Percentiles rank a stretch among this genome's conserved stretches.
Conservation (phyloP, 305 asterid genomes). For the Fraxinus sp. region DNA sequence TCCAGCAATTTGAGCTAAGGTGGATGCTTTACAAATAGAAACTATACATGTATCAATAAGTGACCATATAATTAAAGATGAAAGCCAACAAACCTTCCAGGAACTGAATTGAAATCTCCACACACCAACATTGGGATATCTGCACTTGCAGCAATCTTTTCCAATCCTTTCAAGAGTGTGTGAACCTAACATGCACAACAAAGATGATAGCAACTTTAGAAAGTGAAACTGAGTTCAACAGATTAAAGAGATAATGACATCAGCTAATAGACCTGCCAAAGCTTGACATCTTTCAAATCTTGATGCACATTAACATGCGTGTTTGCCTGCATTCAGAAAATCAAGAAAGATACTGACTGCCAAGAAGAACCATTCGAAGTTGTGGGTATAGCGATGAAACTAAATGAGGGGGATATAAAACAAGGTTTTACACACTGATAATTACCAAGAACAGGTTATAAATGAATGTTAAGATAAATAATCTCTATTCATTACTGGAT, state of each 20-base stretch:
- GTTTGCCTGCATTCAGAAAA: slow-evolving; percentile 71
- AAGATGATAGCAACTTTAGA: slow-evolving; percentile 11
- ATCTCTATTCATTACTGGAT: neutral
- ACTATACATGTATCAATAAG: neutral
- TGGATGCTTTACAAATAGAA: neutral
- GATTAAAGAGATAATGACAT: slow-evolving; percentile 17
- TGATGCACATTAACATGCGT: slow-evolving; percentile 87
- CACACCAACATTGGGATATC: slow-evolving; percentile 96
- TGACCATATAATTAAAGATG: slow-evolving; percentile 3
- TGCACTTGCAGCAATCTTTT: slow-evolving; percentile 93
- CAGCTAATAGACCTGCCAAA: slow-evolving; percentile 81
- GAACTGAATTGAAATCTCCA: slow-evolving; percentile 91
- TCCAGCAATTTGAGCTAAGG: neutral
- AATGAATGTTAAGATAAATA: neutral
- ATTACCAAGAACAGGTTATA: neutral
- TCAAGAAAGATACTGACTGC: slow-evolving; percentile 18
- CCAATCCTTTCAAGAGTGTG: slow-evolving; percentile 54
- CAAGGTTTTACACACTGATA: neutral
- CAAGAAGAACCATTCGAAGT: slow-evolving; percentile 18
- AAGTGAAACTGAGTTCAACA: slow-evolving; percentile 18
- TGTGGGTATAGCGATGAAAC: neutral
- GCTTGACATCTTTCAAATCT: slow-evolving; percentile 91
- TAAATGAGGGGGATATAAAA: neutral
- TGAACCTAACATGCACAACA: slow-evolving; percentile 56
- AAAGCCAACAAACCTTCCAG: slow-evolving; percentile 71